These are phyloP conservation scores for Acer negundo DNA, from an alignment of 345 rosid species.

Conservation along the genomic window DNA sequence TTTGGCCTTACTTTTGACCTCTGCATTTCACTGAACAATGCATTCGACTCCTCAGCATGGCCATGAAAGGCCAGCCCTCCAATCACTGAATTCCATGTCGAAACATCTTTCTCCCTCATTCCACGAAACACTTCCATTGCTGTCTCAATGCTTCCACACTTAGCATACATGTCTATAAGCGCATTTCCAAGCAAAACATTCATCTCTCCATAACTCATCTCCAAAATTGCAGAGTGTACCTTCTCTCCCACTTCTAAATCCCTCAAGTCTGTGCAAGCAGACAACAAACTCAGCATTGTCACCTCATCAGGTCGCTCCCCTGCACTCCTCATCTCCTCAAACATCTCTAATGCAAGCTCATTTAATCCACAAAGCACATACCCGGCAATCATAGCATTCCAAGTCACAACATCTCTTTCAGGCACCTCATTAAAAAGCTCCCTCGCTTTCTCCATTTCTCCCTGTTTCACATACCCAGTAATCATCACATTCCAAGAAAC, in stretches of 20 bases:
- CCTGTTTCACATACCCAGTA: constrained; percentile 56
- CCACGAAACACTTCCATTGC: constrained; percentile 58
- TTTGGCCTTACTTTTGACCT: constrained; percentile 50
- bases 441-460: constrained; percentile 59
- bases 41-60: constrained; percentile 49
- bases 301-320: constrained; percentile 69
- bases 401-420: constrained; percentile 66
- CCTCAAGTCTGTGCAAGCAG: constrained; percentile 65
- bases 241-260: constrained; percentile 58
- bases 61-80: constrained; percentile 72
- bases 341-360: constrained; percentile 48
- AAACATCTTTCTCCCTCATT: constrained; percentile 53
- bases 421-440: constrained; percentile 57
- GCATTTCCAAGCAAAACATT: constrained; percentile 59
- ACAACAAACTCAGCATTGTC: constrained; percentile 61
- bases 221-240: constrained; percentile 46
- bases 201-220: constrained; percentile 28
- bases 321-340: constrained; percentile 66
- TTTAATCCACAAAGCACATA: constrained; percentile 47
- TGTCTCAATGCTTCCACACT: constrained; percentile 58
- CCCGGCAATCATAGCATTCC: constrained; percentile 77
- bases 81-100: constrained; percentile 69
- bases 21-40: constrained; percentile 56
- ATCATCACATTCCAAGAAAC: constrained; percentile 89
- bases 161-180: constrained; percentile 67